Evolutionary conservation across 2,329 filamentous ascomycete species (phyloP).

Genomic region (Bimuria novae-zelandiae): DNA sequence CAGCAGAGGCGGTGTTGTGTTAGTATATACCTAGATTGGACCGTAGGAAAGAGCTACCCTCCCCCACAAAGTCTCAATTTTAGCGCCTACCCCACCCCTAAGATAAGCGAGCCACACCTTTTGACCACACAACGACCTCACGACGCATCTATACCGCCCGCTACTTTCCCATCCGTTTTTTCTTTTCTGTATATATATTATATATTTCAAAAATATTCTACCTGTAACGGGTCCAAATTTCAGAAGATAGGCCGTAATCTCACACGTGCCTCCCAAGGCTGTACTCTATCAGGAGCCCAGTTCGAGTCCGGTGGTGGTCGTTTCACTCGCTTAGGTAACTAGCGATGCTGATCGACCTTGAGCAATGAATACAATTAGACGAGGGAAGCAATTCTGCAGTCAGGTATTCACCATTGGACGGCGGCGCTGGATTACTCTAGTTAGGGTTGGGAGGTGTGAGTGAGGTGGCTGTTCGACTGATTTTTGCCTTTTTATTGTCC

Average conservation of each 20-base stretch:
- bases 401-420: slow-evolving; percentile 48
- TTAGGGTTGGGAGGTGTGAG: slow-evolving; percentile 41
- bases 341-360: slow-evolving; percentile 48
- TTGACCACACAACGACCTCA: no score
- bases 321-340: slow-evolving; percentile 48
- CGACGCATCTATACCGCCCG: no score
- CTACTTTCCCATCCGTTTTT: no score
- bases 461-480: slow-evolving; percentile 45
- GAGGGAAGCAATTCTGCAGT: slow-evolving; percentile 52
- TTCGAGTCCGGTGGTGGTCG: slow-evolving; percentile 49
- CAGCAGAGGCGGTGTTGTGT: no score
- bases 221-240: slow-evolving; percentile 42
- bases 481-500: slow-evolving; percentile 21
- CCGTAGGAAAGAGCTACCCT: no score
- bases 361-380: slow-evolving; percentile 49
- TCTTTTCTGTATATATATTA: slow-evolving; percentile 22
- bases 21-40: no score
- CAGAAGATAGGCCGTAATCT: slow-evolving; percentile 43
- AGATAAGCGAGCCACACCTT: no score
- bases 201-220: slow-evolving; percentile 13
- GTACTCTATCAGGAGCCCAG: slow-evolving; percentile 45
- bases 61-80: no score
- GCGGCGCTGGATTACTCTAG: slow-evolving; percentile 48
- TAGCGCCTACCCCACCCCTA: no score
- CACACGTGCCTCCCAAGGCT: slow-evolving; percentile 34